Base-by-base conservation (phyloP, 2,329 filamentous ascomycete genomes). In the Aspergillus floridensis region DNA sequence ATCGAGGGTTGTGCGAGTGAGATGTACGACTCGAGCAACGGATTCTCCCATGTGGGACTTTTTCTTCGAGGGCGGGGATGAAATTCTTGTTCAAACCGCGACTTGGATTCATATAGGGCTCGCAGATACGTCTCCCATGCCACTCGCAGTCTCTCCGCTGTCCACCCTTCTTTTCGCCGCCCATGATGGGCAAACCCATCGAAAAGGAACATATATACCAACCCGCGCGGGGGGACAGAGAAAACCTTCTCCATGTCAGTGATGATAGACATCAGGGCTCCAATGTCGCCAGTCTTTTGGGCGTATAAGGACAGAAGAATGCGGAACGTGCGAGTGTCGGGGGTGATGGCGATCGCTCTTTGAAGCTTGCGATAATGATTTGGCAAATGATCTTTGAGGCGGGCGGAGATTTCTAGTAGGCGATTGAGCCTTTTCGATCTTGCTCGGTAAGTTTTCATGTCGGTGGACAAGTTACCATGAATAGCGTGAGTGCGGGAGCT, bases 111-210 rank as follows among this genome's bases (percentile, higher is more conserved):
- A 49, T 73, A 68, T 22, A 80, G 65, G 26, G 73, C 75, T 52
- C 72, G 70, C 29, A 89, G 77, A 63, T 92, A 86, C 0, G 88
- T 84, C 8, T 80, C 73, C 82, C 90, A 89, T 11, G 92, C 85
- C 47, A 80, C 81, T 48, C 88, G 82, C 2, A 98, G 82, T n/a
- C 86, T 83, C 64, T 83, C 76, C 31, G 80, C 78, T 29, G 86
- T 91, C 93, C 95, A 99, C 12, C 85, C 81, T 0, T 87, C 87
- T 63, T 87, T 79, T 24, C 80, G 77, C 19, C 82, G 87, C 11
- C 93, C 93, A 69, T 96, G 88, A 2, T 79, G 74, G 32, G 83
- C 81, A 70, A 98, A 99, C 0, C 90, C 92, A 67, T 91, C 88
- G 76, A 98, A 90, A 3, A 98, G 80, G 7, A 89, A 83, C 41